Evolutionary conservation across 257 asterid genomes (phyloP), one percentile per base, ranked within the genome.

Genomic region (Nicotiana tabacum): DNA sequence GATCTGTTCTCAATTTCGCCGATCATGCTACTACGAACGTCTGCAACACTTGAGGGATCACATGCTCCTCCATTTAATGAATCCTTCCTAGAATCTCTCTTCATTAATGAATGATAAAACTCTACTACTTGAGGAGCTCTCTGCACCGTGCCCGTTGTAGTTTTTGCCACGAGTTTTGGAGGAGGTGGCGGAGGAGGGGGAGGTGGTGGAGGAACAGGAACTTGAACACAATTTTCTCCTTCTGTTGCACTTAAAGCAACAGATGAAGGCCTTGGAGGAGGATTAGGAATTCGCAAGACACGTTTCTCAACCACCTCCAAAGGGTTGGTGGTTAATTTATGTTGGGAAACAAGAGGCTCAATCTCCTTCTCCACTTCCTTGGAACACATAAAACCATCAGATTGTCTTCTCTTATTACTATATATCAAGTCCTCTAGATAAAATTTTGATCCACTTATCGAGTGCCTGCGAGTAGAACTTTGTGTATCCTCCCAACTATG

Each of bases 1-100:
- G 98, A 95, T 6, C 97, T 90, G 65, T 92, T 95, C 90, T 93
- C 98, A 48, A 95, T 95, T 88, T 95, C 98, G 21, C 92, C 98
- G 39, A 93, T 95, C 98, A 95, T 93, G 89, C 91, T 93, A 86
- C 95, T 95, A 57, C 96, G 98, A 48, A 92, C 94, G 79, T 88
- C 92, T 24, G 97, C 91, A 70, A 93, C 98, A 66, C 87, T 95
- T 2, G 92, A 81, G 29, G 89, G 85, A 77, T 95, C 98, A 30
- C 92, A 89, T 61, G 89, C 66, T 64, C 93, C 97, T 3, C 95
- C 90, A 78, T 89, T 92, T 33, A 91, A 79, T 77, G 95, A 92
- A 48, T 95, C 99, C 83, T 93, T 95, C 85, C 92, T 93, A 5
- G 98, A 90, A 66, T 95, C 98, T 83, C 98, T 91, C 89, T 90